Conservation (phyloP, 306 rosid species). For the Rosa chinensis region DNA sequence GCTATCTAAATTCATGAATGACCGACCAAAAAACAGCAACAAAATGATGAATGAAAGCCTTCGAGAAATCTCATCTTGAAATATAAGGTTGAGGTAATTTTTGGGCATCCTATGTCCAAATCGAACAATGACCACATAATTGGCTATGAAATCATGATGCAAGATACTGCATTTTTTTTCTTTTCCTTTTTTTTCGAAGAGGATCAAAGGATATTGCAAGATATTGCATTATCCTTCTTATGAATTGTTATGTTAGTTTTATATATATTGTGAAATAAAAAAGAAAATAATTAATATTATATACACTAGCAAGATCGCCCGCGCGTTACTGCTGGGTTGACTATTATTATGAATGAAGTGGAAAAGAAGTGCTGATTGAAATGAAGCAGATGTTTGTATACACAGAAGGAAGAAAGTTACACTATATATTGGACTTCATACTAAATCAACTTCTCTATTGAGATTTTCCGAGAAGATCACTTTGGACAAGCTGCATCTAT, state of each 20-base stretch:
- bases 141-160: not conserved
- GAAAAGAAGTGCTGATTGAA: too few relatives aligned
- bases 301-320: too few relatives aligned
- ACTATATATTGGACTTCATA: too few relatives aligned
- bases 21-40: not conserved
- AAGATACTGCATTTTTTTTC: not conserved
- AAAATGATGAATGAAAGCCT: not conserved
- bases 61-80: not conserved
- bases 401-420: too few relatives aligned
- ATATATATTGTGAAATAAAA: not conserved
- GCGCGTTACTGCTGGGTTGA: too few relatives aligned
- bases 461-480: too few relatives aligned
- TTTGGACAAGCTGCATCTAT: too few relatives aligned
- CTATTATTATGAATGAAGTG: too few relatives aligned
- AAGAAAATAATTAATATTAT: too few relatives aligned
- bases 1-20: not conserved
- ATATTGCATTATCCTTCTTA: not conserved
- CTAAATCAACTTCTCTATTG: too few relatives aligned
- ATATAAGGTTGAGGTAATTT: not conserved
- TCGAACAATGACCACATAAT: not conserved
- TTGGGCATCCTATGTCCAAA: slow-evolving; percentile 5
- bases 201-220: not conserved
- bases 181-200: too few relatives aligned
- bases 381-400: too few relatives aligned
- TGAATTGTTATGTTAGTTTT: not conserved